phyloP scores from a whole-genome alignment of 164 flowering plant species.

The Nelumbo lutea region DNA sequence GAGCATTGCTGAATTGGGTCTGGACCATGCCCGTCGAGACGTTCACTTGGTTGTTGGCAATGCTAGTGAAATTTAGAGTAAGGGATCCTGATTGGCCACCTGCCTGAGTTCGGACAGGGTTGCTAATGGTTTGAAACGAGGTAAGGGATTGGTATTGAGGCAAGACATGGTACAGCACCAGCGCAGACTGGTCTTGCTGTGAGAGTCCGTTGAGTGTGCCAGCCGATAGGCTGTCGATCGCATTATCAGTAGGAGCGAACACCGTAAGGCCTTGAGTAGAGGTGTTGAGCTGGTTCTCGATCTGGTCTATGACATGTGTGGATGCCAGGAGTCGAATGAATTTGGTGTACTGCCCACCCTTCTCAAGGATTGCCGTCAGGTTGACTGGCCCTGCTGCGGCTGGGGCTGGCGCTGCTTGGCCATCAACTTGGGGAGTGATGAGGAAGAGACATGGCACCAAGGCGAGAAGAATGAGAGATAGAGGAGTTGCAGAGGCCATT shows the following conservation, averaged over 20 bases:
- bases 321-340: conserved; percentile 49
- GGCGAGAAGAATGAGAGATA: conserved; percentile 22
- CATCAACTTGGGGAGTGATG: conserved; percentile 18
- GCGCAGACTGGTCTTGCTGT: conserved; percentile 45
- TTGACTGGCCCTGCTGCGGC: conserved; percentile 47
- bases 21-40: conserved; percentile 52
- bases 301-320: conserved; percentile 46
- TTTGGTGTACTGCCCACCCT: conserved; percentile 49
- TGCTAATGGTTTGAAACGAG: conserved; percentile 43
- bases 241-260: conserved; percentile 89
- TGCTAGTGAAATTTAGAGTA: conserved; percentile 50
- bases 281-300: conserved; percentile 61
- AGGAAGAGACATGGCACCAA: conserved; percentile 24
- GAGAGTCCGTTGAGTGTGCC: conserved; percentile 57
- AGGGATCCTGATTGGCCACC: conserved; percentile 32
- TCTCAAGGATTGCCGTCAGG: conserved; percentile 61
- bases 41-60: conserved; percentile 47
- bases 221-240: conserved; percentile 59
- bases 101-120: conserved; percentile 78
- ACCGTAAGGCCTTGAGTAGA: conserved; percentile 73
- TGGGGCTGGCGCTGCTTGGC: conserved; percentile 50
- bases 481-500: conserved; percentile 18
- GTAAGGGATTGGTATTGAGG: conserved; percentile 54
- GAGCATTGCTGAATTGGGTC: conserved; percentile 44
- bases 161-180: conserved; percentile 57